Percentiles rank a stretch among this genome's conserved stretches.
phyloP scores from a whole-genome alignment of 2,329 filamentous ascomycete species.

The Phialocephala sp. region DNA sequence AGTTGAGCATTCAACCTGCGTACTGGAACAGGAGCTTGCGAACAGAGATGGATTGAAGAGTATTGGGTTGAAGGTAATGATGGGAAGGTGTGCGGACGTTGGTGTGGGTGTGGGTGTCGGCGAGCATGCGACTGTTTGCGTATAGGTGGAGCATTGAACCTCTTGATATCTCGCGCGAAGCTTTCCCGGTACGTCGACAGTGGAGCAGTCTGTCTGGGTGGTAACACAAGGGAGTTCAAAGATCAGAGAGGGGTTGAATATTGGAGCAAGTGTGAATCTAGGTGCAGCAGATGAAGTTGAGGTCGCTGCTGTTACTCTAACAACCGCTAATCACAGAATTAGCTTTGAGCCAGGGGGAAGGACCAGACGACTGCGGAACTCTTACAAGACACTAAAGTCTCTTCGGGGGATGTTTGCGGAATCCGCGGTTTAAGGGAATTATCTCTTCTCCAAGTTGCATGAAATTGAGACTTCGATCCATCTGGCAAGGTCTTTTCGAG shows the following conservation, averaged over 20 bases:
- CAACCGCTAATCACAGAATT: not conserved
- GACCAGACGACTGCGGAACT: not conserved
- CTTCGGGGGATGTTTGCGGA: not conserved
- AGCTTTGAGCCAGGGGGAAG: not conserved
- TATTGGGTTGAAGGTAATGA: constrained; percentile 4
- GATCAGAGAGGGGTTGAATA: not conserved
- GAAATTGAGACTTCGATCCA: constrained; percentile 23
- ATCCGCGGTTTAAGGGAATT: not conserved
- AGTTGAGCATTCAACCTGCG: not conserved
- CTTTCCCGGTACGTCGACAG: constrained; percentile 3
- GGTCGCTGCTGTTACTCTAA: not conserved
- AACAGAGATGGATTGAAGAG: not conserved
- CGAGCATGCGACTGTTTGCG: not conserved
- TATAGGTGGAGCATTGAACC: not conserved
- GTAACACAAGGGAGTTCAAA: constrained; percentile 8
- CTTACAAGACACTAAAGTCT: not conserved
- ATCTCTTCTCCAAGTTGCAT: constrained; percentile 17
- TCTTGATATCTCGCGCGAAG: not conserved
- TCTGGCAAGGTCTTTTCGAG: constrained; percentile 25
- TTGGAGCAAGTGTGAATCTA: constrained; percentile 2
- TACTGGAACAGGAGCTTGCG: not conserved
- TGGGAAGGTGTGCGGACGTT: not conserved
- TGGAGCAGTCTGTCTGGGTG: constrained; percentile 6
- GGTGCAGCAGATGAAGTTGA: not conserved
- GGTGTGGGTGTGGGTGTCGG: constrained; percentile 5